Conservation (phyloP, 2,329 filamentous ascomycete genomes). For the Sclerotinia minor region DNA sequence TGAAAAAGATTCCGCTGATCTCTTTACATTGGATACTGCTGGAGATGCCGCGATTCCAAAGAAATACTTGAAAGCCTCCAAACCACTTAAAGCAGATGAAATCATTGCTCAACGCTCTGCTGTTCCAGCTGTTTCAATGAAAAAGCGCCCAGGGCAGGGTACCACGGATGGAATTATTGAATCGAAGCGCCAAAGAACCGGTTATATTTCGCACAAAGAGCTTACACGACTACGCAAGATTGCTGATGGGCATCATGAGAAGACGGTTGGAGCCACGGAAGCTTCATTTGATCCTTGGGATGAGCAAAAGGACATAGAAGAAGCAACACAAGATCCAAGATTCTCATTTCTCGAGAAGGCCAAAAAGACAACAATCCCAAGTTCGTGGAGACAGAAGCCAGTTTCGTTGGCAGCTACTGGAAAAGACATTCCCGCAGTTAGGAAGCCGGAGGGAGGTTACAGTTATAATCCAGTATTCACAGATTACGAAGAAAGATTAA, state of each 20-base stretch:
- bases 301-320: constrained; percentile 48
- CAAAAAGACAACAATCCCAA: constrained; percentile 68
- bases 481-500: constrained; percentile 78
- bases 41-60: constrained; percentile 67
- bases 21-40: constrained; percentile 79
- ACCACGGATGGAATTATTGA: constrained; percentile 71
- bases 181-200: constrained; percentile 72
- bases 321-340: constrained; percentile 50
- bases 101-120: constrained; percentile 84
- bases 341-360: constrained; percentile 68
- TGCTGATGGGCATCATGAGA: constrained; percentile 66
- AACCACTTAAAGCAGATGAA: constrained; percentile 84
- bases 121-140: constrained; percentile 73
- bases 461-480: constrained; percentile 91
- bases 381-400: constrained; percentile 73
- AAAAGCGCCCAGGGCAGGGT: constrained; percentile 72
- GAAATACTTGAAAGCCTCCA: constrained; percentile 67
- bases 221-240: constrained; percentile 74
- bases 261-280: constrained; percentile 51
- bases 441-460: constrained; percentile 75
- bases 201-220: constrained; percentile 84
- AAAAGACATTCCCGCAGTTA: constrained; percentile 75
- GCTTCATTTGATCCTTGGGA: constrained; percentile 81
- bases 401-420: constrained; percentile 81
- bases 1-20: constrained; percentile 78